Percentiles rank a stretch among this genome's conserved stretches.
Conservation (phyloP, 2,329 filamentous ascomycete genomes). For the Pseudopyrenochaeta lycopersici region DNA sequence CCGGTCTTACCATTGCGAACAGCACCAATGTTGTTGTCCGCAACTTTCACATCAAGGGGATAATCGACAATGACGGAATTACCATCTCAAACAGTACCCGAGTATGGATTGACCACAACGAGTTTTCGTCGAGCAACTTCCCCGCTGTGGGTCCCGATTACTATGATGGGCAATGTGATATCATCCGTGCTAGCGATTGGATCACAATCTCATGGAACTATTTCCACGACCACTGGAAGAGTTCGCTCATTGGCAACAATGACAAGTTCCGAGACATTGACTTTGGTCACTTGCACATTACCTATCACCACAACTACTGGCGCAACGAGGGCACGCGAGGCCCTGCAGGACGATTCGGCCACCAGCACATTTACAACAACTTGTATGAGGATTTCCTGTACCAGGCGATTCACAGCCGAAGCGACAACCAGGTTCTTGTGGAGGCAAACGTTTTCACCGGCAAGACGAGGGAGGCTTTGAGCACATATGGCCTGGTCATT, state of each 20-base stretch:
- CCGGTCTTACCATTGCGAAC: conserved; percentile 63
- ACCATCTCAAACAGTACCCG: conserved; percentile 67
- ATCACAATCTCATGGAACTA: conserved; percentile 64
- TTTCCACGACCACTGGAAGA: conserved; percentile 69
- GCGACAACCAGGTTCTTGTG: conserved; percentile 56
- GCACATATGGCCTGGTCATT: conserved; percentile 65
- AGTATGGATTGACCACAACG: conserved; percentile 72
- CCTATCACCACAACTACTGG: conserved; percentile 75
- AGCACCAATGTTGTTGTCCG: conserved; percentile 69
- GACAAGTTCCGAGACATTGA: conserved; percentile 67
- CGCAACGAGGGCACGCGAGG: conserved; percentile 69
- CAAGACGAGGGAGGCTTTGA: conserved; percentile 60
- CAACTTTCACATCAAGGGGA: conserved; percentile 69
- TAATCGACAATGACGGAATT: conserved; percentile 67
- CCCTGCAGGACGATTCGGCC: conserved; percentile 72
- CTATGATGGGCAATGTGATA: conserved; percentile 72
- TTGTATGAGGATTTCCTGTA: conserved; percentile 49
- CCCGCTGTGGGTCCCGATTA: conserved; percentile 67
- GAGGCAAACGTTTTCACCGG: conserved; percentile 59
- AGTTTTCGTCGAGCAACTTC: conserved; percentile 67
- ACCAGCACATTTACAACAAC: conserved; percentile 69
- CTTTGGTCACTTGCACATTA: conserved; percentile 68
- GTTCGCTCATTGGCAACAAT: conserved; percentile 67
- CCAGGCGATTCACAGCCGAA: conserved; percentile 56
- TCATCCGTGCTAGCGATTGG: conserved; percentile 70